Conservation (phyloP, 2,329 filamentous ascomycete genomes). For the Penicillium sp. region DNA sequence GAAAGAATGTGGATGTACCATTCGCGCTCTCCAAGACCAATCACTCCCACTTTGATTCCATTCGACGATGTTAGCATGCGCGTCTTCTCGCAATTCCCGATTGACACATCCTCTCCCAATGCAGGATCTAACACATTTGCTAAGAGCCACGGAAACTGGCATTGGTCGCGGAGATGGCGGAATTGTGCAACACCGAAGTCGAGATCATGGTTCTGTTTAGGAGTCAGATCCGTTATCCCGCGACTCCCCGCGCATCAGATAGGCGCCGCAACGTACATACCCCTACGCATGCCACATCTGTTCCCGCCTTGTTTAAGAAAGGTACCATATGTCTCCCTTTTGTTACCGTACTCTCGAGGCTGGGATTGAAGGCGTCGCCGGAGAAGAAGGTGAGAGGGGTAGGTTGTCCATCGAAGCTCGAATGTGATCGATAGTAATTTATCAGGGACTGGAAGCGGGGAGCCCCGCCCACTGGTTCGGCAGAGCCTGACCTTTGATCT, state of each 20-base stretch:
- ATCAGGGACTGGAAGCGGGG: constrained; percentile 79
- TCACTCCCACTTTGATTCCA: constrained; percentile 82
- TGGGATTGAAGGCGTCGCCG: constrained; percentile 91
- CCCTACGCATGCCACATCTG: constrained; percentile 80
- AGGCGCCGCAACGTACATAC: constrained; percentile 54
- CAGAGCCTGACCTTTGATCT: constrained; percentile 61
- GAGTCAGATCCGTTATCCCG: constrained; percentile 17
- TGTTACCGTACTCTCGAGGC: constrained; percentile 84
- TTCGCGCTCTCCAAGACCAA: constrained; percentile 84
- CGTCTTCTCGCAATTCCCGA: constrained; percentile 77
- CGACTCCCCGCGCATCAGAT: not conserved
- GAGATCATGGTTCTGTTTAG: constrained; percentile 78
- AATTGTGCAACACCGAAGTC: constrained; percentile 90
- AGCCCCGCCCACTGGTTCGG: constrained; percentile 82
- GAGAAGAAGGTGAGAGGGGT: constrained; percentile 81
- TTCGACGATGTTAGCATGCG: constrained; percentile 79
- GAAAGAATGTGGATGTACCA: constrained; percentile 55
- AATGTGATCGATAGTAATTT: constrained; percentile 72
- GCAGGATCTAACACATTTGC: constrained; percentile 87
- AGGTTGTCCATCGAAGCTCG: constrained; percentile 66
- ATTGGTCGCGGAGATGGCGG: constrained; percentile 71
- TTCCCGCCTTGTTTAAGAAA: constrained; percentile 76
- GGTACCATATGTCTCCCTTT: constrained; percentile 92
- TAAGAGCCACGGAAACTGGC: constrained; percentile 85
- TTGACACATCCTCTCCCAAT: constrained; percentile 73